A percentile compares a stretch with the other conserved stretches of the same genome.
These are phyloP conservation scores for Pythium apleroticum DNA, from an alignment of 352 stramenopile species.

Conservation along the genomic window DNA sequence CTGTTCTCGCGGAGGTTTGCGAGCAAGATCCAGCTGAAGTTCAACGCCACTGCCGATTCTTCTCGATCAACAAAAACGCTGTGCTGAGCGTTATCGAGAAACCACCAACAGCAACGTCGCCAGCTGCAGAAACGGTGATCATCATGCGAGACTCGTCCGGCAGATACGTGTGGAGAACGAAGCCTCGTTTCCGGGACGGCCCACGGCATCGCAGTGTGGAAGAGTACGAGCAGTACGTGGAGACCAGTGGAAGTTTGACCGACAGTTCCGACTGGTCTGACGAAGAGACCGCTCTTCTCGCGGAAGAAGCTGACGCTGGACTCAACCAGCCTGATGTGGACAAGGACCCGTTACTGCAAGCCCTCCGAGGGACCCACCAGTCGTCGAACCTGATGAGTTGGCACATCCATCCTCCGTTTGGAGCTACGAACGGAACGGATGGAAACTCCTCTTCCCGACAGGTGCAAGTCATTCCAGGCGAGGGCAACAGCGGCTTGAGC, in stretches of 20 bases:
- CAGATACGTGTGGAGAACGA: constrained; percentile 77
- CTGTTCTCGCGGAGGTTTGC: constrained; percentile 57
- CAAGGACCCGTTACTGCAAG: constrained; percentile 59
- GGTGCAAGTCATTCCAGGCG: constrained; percentile 42
- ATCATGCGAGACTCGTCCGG: constrained; percentile 80
- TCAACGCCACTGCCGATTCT: constrained; percentile 69
- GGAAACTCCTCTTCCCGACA: constrained; percentile 21
- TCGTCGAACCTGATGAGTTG: constrained; percentile 77
- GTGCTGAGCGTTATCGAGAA: constrained; percentile 85
- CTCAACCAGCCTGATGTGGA: constrained; percentile 33
- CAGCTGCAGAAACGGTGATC: constrained; percentile 55
- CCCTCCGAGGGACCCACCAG: constrained; percentile 58
- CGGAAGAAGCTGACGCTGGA: constrained; percentile 27
- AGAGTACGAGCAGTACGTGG: constrained; percentile 56
- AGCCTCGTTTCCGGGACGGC: constrained; percentile 61
- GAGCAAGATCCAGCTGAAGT: constrained; percentile 41
- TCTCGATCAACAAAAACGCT: constrained; percentile 77
- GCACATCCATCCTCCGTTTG: constrained; percentile 33
- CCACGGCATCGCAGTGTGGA: constrained; percentile 49
- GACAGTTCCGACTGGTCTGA: constrained; percentile 15
- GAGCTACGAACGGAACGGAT: constrained; percentile 12
- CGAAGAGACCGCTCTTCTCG: constrained; percentile 13
- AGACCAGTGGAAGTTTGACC: constrained; percentile 20
- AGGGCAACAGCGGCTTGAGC: constrained; percentile 78
- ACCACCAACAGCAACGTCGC: constrained; percentile 32